These are phyloP conservation scores for Irpex lacteus DNA, from an alignment of 1,284 basidiomycete species.

Conservation along the genomic window DNA sequence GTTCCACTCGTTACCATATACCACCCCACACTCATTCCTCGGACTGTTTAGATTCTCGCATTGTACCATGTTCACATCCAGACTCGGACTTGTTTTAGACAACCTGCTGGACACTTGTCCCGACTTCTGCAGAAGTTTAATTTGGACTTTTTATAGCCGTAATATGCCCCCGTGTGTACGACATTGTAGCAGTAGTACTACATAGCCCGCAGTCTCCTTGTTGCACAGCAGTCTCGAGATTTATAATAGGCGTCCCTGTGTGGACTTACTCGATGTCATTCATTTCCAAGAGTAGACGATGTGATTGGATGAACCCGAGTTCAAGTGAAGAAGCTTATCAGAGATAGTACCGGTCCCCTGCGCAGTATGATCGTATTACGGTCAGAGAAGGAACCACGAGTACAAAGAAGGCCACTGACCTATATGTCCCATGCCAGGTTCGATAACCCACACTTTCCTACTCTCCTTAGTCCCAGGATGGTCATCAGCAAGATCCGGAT, in stretches of 20 bases:
- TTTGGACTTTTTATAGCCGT: background rate
- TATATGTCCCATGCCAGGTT: constrained; percentile 82
- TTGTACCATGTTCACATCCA: background rate
- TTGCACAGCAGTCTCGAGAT: background rate
- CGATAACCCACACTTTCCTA: constrained; percentile 70
- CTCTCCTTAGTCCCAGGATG: constrained; percentile 30
- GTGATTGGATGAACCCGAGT: background rate
- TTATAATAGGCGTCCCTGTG: background rate
- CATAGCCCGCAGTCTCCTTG: background rate
- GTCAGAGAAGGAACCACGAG: constrained; percentile 14
- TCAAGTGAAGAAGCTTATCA: constrained; percentile 7
- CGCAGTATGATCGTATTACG: constrained; percentile 38
- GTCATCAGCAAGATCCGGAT: background rate
- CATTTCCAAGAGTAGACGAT: background rate
- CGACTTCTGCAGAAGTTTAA: background rate
- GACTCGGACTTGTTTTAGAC: background rate
- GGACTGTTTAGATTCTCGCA: background rate
- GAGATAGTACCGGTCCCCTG: constrained; percentile 50
- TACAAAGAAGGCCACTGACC: constrained; percentile 39
- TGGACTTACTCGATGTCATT: background rate
- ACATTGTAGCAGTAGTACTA: background rate
- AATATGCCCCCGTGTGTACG: background rate
- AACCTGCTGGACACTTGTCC: constrained; percentile 2
- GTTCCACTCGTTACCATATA: background rate
- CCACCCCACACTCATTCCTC: background rate